Evolutionary conservation across 2,329 filamentous ascomycete genomes (phyloP).

Genomic region (Trichoderma brevicompactum): DNA sequence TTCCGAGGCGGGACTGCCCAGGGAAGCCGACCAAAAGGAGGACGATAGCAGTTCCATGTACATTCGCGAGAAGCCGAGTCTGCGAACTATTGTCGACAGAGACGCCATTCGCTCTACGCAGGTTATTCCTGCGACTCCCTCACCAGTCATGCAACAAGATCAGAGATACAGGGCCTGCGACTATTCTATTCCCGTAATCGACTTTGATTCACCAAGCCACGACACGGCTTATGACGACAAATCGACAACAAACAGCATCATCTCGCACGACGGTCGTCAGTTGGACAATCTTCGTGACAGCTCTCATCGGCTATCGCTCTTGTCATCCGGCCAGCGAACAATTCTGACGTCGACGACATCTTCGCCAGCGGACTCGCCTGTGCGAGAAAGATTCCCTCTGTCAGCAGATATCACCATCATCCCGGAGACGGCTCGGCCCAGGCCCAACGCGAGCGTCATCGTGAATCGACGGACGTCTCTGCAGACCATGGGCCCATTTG

Average conservation of each 20-base stretch:
- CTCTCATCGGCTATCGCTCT: constrained; percentile 60
- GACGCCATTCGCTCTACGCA: constrained; percentile 54
- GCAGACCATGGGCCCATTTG: constrained; percentile 51
- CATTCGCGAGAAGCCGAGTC: constrained; percentile 48
- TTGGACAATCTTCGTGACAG: constrained; percentile 62
- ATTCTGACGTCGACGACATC: constrained; percentile 62
- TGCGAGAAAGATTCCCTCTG: constrained; percentile 53
- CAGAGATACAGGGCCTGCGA: constrained; percentile 27
- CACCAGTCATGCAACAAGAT: constrained; percentile 29
- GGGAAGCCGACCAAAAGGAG: constrained; percentile 37
- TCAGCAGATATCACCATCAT: constrained; percentile 33
- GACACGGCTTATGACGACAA: constrained; percentile 56
- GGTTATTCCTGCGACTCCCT: constrained; percentile 30
- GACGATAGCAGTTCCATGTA: constrained; percentile 42
- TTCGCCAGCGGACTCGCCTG: constrained; percentile 62
- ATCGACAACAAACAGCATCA: constrained; percentile 60
- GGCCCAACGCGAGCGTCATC: constrained; percentile 60
- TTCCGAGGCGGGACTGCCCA: constrained; percentile 61
- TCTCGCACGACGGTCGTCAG: constrained; percentile 63
- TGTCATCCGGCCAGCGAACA: constrained; percentile 65
- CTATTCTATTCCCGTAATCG: constrained; percentile 29
- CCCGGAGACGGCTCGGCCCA: constrained; percentile 45
- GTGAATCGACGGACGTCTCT: constrained; percentile 57
- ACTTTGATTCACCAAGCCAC: constrained; percentile 37
- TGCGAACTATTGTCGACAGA: constrained; percentile 53